Evolutionary conservation across 345 rosid genomes (phyloP), one percentile per base, ranked within the genome.

Genomic region (Citrus inodora): DNA sequence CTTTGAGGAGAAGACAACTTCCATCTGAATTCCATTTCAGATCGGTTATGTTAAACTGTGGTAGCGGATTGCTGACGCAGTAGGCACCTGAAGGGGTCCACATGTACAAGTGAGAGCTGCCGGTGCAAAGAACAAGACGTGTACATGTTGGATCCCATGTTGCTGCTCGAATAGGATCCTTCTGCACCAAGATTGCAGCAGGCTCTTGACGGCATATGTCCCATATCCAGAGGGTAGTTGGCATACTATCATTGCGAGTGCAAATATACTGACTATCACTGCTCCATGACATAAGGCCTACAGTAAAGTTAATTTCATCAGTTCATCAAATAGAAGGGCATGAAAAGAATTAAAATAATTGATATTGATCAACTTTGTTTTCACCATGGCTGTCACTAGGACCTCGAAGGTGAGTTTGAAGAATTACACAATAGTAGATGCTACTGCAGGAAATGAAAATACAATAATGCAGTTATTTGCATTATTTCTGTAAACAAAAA

Each of bases 221-320:
- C 99, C 99, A 96, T 77, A 96, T 90, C 99, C 98, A 96, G 24
- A 96, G 81, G 68, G 90, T 89, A 71, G 93, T 90, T 0, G 95
- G 98, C 99, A 95, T 90, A 82, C 93, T 90, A 73, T 95, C 99
- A 51, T 90, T 96, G 9, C 97, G 91, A 68, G 98, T 94, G 78
- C 91, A 94, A 46, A 92, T 86, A 78, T 88, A 96, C 63, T 82
- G 95, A 87, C 97, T 91, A 75, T 94, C 98, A 42, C 80, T 89
- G 91, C 98, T 96, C 99, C 99, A 96, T 14, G 98, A 92, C 83
- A 94, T 74, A 74, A 94, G 90, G 76, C 98, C 99, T 96, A 87
- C 24, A 60, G 74, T 58, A 48, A 75, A 61, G 42, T 76, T 70
- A 70, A 62, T 61, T 32, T 76, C 25, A 35, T 70, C 25, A 27